Evolutionary conservation across 73 alveolate genomes (phyloP), one percentile per base, ranked within the genome.

Genomic region (Durusdinium trenchii): DNA sequence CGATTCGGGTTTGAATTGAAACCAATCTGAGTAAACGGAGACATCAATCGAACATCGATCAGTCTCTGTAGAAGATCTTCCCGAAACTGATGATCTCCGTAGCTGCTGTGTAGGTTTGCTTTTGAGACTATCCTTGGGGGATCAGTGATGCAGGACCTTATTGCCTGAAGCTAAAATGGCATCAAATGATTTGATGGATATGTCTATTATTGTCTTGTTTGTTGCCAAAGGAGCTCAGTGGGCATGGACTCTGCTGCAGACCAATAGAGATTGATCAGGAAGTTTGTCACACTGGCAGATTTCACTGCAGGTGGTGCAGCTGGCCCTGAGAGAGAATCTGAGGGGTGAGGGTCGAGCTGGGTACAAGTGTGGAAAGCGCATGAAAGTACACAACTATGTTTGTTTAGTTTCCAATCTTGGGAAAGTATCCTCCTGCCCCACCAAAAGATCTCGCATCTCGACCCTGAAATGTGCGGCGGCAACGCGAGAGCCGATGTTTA

Each of bases 211-310:
- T 5, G 4, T 1, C 18, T 6, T 2, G 4, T 61, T 2, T 14
- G 45, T n/a, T n/a, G n/a, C n/a, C n/a, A n/a, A 69, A 78, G 87
- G 47, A 45, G 46, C 87, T 18, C 61, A 3, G 87, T 78, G 2
- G 87, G 45, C 87, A 78, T 78, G 57, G 87, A 20, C 42, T 78
- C 87, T 6, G 87, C 87, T 1, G 87, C 87, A 1, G 87, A 10
- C 87, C 87, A 78, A 18, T 45, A 78, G 14, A 78, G 61, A 45
- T 78, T 57, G 6, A 78, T 78, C 62, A 78, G 43, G 61, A 78
- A 78, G 61, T 78, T 78, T 16, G 43, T 78, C 62, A 78, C 87
- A 16, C 87, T 78, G 3, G 87, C 87, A 28, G 87, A 78, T 12
- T 46, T 42, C 64, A 45, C 87, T 43, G 64, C 64, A 42, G 62